These are phyloP conservation scores for Helicocarpus griseus DNA, from an alignment of 2,329 filamentous ascomycete genomes.

Conservation along the genomic window DNA sequence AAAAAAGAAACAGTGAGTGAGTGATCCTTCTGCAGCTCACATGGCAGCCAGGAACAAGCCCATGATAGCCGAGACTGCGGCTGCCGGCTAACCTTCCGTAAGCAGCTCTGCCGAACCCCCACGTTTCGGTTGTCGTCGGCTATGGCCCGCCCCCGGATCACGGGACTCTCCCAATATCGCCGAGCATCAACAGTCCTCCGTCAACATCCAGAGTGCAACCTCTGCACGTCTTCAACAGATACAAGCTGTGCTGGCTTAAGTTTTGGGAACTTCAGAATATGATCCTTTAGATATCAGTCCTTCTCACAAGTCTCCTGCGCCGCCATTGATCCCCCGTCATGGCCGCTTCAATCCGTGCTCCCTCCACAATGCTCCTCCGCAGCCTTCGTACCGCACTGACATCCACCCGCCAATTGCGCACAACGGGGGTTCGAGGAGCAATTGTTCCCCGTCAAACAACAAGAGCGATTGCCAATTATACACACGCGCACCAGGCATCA, in stretches of 20 bases:
- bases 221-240: not conserved
- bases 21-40: no score
- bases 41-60: no score
- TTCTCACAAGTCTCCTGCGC: not conserved
- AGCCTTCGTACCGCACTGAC: slow-evolving; percentile 24
- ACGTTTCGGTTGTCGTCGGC: slow-evolving; percentile 2
- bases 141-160: slow-evolving; percentile 5
- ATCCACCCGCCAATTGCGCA: slow-evolving; percentile 12
- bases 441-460: slow-evolving; percentile 11
- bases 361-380: slow-evolving; percentile 30
- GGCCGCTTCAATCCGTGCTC: slow-evolving; percentile 24
- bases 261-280: no score
- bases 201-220: not conserved
- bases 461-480: slow-evolving; percentile 60
- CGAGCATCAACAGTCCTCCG: not conserved
- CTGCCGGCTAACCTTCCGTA: not conserved
- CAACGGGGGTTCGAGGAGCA: not conserved
- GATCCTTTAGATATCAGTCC: not conserved
- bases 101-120: not conserved
- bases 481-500: slow-evolving; percentile 67
- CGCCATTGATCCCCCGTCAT: slow-evolving; percentile 18
- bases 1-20: not conserved
- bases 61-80: no score
- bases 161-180: not conserved
- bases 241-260: no score